A percentile compares a stretch with the other conserved stretches of the same genome.
phyloP scores from a whole-genome alignment of 2,329 filamentous ascomycete genomes.

The Monosporascus sp. region DNA sequence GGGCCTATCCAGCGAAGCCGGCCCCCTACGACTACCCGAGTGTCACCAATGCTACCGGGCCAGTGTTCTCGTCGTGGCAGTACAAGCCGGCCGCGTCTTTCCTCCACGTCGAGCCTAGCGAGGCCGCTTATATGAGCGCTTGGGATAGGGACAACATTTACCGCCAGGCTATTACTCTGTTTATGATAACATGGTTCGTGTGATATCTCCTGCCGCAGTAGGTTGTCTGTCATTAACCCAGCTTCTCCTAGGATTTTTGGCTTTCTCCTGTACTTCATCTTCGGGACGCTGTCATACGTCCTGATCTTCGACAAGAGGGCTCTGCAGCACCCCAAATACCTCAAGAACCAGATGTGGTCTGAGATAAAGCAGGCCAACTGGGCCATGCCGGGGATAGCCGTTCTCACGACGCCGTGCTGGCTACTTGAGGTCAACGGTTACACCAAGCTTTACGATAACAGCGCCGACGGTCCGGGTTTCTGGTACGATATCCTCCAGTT shows the following conservation, averaged over 20 bases:
- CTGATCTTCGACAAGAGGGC: slow-evolving; percentile 91
- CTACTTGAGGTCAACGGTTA: slow-evolving; percentile 78
- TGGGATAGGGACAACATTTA: slow-evolving; percentile 73
- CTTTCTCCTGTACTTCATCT: slow-evolving; percentile 76
- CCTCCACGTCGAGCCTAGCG: slow-evolving; percentile 63
- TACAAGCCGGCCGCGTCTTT: slow-evolving; percentile 71
- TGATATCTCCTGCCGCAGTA: background rate
- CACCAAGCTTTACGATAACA: slow-evolving; percentile 81
- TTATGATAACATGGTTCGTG: slow-evolving; percentile 78
- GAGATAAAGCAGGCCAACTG: slow-evolving; percentile 78
- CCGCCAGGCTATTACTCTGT: slow-evolving; percentile 72
- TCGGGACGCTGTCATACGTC: slow-evolving; percentile 76
- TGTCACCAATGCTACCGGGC: slow-evolving; percentile 48
- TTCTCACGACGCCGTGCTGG: slow-evolving; percentile 79
- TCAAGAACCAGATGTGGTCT: slow-evolving; percentile 84
- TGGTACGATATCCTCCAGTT: slow-evolving; percentile 82
- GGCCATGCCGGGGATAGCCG: slow-evolving; percentile 76
- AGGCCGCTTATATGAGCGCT: slow-evolving; percentile 74
- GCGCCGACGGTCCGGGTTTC: slow-evolving; percentile 66
- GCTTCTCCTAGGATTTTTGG: slow-evolving; percentile 70
- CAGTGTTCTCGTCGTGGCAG: slow-evolving; percentile 55
- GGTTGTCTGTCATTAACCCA: slow-evolving; percentile 1
- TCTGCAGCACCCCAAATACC: slow-evolving; percentile 85
- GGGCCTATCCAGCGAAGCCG: slow-evolving; percentile 56
- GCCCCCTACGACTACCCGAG: slow-evolving; percentile 49